Evolutionary conservation across 371 early-diverging fungal genomes (phyloP).

Genomic region (Mycotypha africana): DNA sequence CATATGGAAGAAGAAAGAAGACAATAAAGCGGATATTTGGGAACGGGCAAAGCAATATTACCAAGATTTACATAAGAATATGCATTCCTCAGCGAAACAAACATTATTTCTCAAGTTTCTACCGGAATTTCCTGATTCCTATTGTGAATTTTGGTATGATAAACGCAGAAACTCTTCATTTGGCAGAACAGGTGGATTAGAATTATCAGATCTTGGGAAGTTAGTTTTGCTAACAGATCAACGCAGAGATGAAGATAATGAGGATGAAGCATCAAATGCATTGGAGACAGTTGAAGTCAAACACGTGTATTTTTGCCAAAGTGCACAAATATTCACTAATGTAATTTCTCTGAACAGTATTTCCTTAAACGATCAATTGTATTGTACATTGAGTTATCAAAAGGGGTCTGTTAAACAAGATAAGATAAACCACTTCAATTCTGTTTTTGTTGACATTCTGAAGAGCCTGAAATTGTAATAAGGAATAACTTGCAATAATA

Average conservation of each 20-base stretch:
- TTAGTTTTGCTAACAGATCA: not conserved
- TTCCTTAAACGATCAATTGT: slow-evolving; percentile 13
- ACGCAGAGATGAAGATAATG: not conserved
- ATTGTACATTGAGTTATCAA: slow-evolving; percentile 31
- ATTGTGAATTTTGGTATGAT: slow-evolving; percentile 18
- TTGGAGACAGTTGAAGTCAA: too few species aligned
- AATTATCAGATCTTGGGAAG: slow-evolving; percentile 35
- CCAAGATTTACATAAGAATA: slow-evolving; percentile 10
- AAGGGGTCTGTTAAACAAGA: slow-evolving; percentile 12
- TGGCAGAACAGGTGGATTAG: slow-evolving; percentile 34
- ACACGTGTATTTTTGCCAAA: slow-evolving; percentile 31
- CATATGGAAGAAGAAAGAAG: slow-evolving; percentile 11
- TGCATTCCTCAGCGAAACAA: slow-evolving; percentile 12
- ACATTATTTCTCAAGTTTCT: slow-evolving; percentile 16
- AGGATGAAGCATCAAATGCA: slow-evolving; percentile 7
- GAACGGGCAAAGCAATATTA: slow-evolving; percentile 17
- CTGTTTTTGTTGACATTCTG: slow-evolving; percentile 3
- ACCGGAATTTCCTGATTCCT: slow-evolving; percentile 24
- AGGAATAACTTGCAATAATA: too few species aligned
- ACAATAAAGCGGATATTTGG: slow-evolving; percentile 20
- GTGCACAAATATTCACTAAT: slow-evolving; percentile 21
- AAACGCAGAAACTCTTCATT: slow-evolving; percentile 13
- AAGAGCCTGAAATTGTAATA: not conserved
- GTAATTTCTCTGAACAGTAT: slow-evolving; percentile 20
- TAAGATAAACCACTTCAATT: slow-evolving; percentile 1